Evolutionary conservation across 2,329 filamentous ascomycete species (phyloP), one percentile per base, ranked within the genome.

Genomic region (Colletotrichum tropicicola): DNA sequence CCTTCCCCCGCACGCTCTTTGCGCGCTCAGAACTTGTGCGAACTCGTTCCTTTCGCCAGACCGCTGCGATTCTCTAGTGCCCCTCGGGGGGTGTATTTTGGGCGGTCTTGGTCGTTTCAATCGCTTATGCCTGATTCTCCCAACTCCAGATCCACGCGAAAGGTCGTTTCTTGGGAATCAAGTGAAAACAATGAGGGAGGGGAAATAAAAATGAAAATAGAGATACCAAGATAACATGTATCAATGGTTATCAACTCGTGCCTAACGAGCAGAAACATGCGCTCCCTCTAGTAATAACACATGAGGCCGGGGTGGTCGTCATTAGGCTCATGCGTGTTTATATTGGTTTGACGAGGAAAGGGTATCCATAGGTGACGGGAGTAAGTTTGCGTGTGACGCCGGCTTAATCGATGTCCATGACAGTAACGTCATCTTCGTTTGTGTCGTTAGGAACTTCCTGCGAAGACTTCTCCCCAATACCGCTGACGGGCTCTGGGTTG

Each of bases 331-430:
- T 32, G 27, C 28, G 23, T 39, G 19, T 45, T 19, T 19, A 27
- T 47, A 21, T 25, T 3, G 19, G 28, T 27, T 45, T 32, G 25
- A 35, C 7, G 27, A 35, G 12, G 28, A 13, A 17, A 35, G 13
- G 4, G 39, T 45, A 13, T 3, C 13, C 30, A n/a, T 15, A 17
- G 12, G 28, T 13, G 27, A 30, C 27, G 39, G 27, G n/a, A 17
- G 41, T 27, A 41, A 28, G 23, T 32, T 12, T 15, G 30, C 4
- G 25, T 30, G 25, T n/a, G 6, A 12, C 10, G 17, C 35, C 17
- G 3, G 13, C 3, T 69, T 71, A 80, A 56, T 81, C 79, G 21
- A 80, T 71, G 25, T 81, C 79, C 79, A 81, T 81, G 9, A 72
- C 66, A 39, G 74, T 71, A 64, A 79, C 77, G 25, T 72, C 76